These are phyloP conservation scores for Pleurotus tuoliensis DNA, from an alignment of 768 basidiomycete species.

Conservation along the genomic window DNA sequence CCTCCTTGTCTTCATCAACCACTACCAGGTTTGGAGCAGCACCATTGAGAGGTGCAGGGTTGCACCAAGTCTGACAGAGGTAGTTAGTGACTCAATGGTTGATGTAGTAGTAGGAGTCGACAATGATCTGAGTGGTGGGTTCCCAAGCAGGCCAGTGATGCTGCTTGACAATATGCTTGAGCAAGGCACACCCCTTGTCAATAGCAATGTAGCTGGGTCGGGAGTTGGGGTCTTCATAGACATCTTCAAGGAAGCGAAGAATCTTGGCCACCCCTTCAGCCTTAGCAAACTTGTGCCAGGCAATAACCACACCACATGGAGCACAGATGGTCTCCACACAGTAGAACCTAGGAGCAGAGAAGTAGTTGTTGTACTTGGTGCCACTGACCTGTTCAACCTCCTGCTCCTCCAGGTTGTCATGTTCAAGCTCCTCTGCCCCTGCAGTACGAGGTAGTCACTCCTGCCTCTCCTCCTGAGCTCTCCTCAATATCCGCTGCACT, in stretches of 20 bases:
- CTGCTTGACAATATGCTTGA: slow-evolving; percentile 8
- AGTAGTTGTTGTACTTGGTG: slow-evolving; percentile 23
- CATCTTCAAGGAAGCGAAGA: slow-evolving; percentile 13
- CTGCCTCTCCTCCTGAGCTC: slow-evolving; percentile 1
- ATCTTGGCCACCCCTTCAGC: slow-evolving; percentile 22
- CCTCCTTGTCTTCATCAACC: too few species aligned
- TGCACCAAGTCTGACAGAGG: slow-evolving; percentile 26
- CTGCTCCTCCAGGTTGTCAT: not conserved
- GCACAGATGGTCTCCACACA: slow-evolving; percentile 10
- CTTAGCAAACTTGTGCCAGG: slow-evolving; percentile 25
- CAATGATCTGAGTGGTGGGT: slow-evolving; percentile 17
- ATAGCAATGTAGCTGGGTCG: slow-evolving; percentile 20
- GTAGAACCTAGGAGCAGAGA: slow-evolving; percentile 13
- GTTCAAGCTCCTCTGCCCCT: slow-evolving; percentile 12
- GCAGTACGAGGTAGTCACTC: not conserved
- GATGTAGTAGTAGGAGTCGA: slow-evolving; percentile 20
- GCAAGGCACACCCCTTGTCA: slow-evolving; percentile 22
- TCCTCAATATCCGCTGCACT: not conserved
- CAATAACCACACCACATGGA: slow-evolving; percentile 22
- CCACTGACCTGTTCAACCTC: slow-evolving; percentile 11
- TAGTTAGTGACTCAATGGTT: slow-evolving; percentile 22
- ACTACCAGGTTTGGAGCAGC: slow-evolving; percentile 10
- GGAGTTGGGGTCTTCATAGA: slow-evolving; percentile 16
- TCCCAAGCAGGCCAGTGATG: slow-evolving; percentile 10
- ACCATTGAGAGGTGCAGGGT: slow-evolving; percentile 26